Evolutionary conservation across 331 rosid genomes (phyloP), one percentile per base, ranked within the genome.

Genomic region (Rhamnella rubrinervis): DNA sequence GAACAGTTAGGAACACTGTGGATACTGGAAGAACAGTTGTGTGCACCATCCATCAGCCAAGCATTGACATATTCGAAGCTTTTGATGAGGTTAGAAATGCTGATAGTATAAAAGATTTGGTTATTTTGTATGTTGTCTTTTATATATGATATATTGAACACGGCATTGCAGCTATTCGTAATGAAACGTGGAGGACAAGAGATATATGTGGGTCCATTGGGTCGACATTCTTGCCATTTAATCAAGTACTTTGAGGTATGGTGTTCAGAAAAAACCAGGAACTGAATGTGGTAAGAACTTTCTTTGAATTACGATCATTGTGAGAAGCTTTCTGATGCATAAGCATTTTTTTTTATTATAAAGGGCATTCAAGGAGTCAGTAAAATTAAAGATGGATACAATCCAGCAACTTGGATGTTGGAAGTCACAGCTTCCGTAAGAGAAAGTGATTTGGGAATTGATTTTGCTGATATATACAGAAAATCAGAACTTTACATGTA

Each of bases 341-440:
- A 26, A 39, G n/a, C 44, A 7, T 53, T 20, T 53, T 16, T 8
- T 71, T 72, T 68, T 60, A 16, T 6, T 57, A 20, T 77, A 12
- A 60, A 86, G 89, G 87, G 79, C 65, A 80, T 77, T 52, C 75
- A 72, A 0, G 83, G 83, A 4, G 85, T 85, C 57, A 68, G 78
- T 17, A 85, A 83, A 68, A 80, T 85, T 19, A 78, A 72, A 72
- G 84, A 80, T 25, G 82, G 90, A 31, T 82, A 75, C 67, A 85
- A 85, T 58, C 87, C 90, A 28, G 90, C 87, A 52, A 83, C 92
- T 38, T 87, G 92, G 92, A 84, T 87, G 92, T 60, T 87, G 70
- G 92, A 87, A 77, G 76, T 84, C 35, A 82, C 87, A 2, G 55
- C 73, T 50, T 55, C 78, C 6, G 88, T 84, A 14, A 82, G 72